Evolutionary conservation across 345 rosid species (phyloP).

Genomic region (Citrus maxima): DNA sequence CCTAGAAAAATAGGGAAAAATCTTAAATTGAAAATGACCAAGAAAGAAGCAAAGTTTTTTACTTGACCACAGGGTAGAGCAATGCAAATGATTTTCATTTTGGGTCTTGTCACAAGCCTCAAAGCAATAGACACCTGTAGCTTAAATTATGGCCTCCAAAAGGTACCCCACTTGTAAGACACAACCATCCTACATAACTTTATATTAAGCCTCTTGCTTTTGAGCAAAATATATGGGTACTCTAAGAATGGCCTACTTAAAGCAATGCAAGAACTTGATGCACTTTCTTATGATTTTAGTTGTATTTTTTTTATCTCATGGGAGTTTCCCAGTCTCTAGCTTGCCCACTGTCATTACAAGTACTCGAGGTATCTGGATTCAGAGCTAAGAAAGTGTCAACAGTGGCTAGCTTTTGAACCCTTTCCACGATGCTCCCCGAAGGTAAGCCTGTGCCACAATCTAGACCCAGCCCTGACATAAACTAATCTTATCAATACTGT

Average conservation of each 20-base stretch:
- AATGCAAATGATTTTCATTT: no score
- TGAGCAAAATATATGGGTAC: neutral
- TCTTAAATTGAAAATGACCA: no score
- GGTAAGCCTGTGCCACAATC: neutral
- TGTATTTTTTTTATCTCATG: neutral
- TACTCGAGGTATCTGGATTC: neutral
- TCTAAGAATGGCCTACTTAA: constrained; percentile 13
- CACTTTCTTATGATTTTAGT: constrained; percentile 10
- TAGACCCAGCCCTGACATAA: constrained; percentile 37
- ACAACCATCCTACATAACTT: no score
- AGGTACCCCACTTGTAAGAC: no score
- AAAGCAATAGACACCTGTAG: no score
- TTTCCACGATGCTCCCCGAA: constrained; percentile 34
- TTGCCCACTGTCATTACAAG: constrained; percentile 10
- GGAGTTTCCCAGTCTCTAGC: constrained; percentile 20
- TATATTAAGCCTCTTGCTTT: no score
- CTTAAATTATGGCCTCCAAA: no score
- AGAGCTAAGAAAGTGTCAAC: neutral
- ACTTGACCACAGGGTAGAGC: no score
- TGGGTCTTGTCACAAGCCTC: no score
- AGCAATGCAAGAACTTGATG: neutral
- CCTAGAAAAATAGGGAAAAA: no score
- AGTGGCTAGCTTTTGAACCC: constrained; percentile 6
- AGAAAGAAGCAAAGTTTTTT: no score
- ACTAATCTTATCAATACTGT: neutral